Evolutionary conservation across 176 grass and related monocot genomes (phyloP).

Genomic region (Eragrostis nindensis): DNA sequence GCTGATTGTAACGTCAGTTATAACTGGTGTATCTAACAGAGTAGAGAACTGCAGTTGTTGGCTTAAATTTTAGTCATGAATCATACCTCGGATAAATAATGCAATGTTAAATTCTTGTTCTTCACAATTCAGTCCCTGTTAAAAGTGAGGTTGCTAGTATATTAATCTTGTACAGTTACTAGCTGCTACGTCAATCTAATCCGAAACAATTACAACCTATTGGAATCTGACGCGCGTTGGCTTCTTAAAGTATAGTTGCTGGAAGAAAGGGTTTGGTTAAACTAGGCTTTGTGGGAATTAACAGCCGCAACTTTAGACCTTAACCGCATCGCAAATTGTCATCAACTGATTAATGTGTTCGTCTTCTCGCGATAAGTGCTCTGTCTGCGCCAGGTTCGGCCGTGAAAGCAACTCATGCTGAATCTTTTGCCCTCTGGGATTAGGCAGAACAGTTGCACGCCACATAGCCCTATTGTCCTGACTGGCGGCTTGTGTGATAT

Average conservation of each 20-base stretch:
- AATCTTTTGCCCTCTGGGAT: conserved; percentile 26
- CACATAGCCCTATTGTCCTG: no score
- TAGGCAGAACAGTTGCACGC: not conserved
- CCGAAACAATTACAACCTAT: not conserved
- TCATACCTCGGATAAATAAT: not conserved
- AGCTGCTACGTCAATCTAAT: no score
- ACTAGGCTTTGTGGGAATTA: conserved; percentile 41
- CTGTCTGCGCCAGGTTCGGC: not conserved
- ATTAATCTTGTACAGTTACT: no score
- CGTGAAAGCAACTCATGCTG: conserved; percentile 36
- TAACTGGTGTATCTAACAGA: not conserved
- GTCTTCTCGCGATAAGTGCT: conserved; percentile 7
- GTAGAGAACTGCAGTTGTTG: not conserved
- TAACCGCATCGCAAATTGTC: conserved; percentile 27
- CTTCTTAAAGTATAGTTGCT: conserved; percentile 1
- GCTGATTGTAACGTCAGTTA: not conserved
- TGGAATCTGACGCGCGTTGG: conserved; percentile 6
- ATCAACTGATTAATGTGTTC: not conserved
- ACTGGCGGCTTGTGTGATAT: no score
- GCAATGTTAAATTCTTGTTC: not conserved
- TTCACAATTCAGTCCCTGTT: no score
- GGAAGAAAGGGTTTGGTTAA: conserved; percentile 28
- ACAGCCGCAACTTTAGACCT: conserved; percentile 71
- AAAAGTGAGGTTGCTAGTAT: no score
- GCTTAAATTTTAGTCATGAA: not conserved